These are phyloP conservation scores for Phaeophleospora eucalypticola DNA, from an alignment of 2,329 filamentous ascomycete genomes.

Conservation along the genomic window DNA sequence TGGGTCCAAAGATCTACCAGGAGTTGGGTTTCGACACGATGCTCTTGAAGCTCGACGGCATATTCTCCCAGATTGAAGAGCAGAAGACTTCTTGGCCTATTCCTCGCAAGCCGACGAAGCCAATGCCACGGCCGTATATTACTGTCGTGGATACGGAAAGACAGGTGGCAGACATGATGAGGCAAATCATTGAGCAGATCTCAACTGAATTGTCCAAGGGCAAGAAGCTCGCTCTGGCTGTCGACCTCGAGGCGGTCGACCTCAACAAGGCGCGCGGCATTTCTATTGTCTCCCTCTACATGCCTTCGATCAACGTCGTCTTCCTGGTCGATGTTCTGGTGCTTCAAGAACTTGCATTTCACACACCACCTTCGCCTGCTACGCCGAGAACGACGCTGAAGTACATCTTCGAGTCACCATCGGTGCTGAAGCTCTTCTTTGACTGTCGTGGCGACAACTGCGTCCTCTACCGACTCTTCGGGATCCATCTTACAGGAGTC, in stretches of 20 bases:
- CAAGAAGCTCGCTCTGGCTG: background rate
- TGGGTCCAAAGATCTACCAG: background rate
- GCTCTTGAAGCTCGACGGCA: background rate
- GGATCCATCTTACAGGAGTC: conserved; percentile 43
- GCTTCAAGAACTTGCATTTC: background rate
- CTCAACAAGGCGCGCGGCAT: background rate
- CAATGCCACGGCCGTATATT: no score
- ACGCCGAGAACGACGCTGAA: no score
- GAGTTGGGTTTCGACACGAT: background rate
- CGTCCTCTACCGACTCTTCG: conserved; percentile 47
- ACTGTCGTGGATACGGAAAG: no score
- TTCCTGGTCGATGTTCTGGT: background rate
- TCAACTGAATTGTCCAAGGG: background rate
- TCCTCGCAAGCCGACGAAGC: no score
- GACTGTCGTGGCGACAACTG: conserved; percentile 58
- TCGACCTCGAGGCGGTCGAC: background rate
- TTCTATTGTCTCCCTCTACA: background rate
- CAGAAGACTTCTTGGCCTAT: no score
- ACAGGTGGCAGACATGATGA: no score
- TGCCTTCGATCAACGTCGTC: background rate
- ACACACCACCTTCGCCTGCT: no score
- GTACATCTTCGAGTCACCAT: conserved; percentile 42
- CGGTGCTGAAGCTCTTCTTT: conserved; percentile 52
- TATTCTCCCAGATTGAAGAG: background rate
- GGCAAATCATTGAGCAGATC: no score